These are phyloP conservation scores for Penicillium pulvis DNA, from an alignment of 495 filamentous ascomycete species.

Conservation along the genomic window DNA sequence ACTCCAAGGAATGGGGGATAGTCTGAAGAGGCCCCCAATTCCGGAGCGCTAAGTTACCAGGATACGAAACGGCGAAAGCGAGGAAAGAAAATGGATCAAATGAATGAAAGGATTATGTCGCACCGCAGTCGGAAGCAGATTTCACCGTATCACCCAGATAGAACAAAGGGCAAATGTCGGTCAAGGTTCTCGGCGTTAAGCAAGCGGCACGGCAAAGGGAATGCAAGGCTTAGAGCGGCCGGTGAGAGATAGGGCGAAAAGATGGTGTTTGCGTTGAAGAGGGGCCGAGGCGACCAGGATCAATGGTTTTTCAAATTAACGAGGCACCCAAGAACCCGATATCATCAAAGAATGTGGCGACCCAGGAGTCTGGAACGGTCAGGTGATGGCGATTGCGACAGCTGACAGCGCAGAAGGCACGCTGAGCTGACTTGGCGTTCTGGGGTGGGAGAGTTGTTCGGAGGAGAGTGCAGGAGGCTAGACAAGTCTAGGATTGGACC, in stretches of 20 bases:
- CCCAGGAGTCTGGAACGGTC: slow-evolving; percentile 24
- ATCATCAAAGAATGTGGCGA: slow-evolving; percentile 28
- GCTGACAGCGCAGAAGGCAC: slow-evolving; percentile 24
- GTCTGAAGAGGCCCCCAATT: slow-evolving; percentile 7
- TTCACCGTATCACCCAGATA: slow-evolving; percentile 38
- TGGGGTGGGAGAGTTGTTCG: not conserved
- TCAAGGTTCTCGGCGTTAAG: slow-evolving; percentile 28
- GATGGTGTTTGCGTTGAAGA: slow-evolving; percentile 1
- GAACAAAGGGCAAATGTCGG: slow-evolving; percentile 42
- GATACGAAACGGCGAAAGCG: slow-evolving; percentile 24
- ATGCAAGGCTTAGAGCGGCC: slow-evolving; percentile 5
- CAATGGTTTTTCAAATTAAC: slow-evolving; percentile 1
- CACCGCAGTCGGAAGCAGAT: slow-evolving; percentile 42
- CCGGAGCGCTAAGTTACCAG: slow-evolving; percentile 9
- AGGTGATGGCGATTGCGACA: slow-evolving; percentile 33
- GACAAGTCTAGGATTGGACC: slow-evolving; percentile 18
- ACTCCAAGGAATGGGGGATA: slow-evolving; percentile 1
- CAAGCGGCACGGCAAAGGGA: slow-evolving; percentile 6
- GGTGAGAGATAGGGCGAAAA: not conserved
- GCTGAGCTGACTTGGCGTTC: slow-evolving; percentile 16
- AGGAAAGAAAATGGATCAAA: slow-evolving; percentile 18
- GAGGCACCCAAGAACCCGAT: slow-evolving; percentile 7
- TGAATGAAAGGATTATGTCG: slow-evolving; percentile 33
- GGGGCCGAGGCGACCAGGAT: slow-evolving; percentile 9
- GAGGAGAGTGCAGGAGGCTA: slow-evolving; percentile 11